Conservation (phyloP, 768 basidiomycete genomes). For the Lyophyllum shimeji region DNA sequence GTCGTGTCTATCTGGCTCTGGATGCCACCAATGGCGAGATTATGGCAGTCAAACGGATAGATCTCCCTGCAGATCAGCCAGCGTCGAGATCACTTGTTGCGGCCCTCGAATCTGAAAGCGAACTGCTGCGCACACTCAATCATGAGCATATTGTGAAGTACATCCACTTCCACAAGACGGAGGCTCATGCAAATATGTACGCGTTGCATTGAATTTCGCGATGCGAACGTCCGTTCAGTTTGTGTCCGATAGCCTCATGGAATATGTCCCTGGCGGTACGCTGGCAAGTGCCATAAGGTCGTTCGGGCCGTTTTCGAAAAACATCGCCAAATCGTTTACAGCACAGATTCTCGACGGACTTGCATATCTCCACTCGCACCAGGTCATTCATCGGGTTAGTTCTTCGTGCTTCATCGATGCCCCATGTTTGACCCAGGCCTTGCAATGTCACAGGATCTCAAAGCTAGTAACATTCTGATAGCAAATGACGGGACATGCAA, state of each 20-base stretch:
- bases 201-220: constrained; percentile 28
- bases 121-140: constrained; percentile 91
- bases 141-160: constrained; percentile 97
- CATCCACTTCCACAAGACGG: constrained; percentile 88
- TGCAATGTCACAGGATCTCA: constrained; percentile 67
- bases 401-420: background rate
- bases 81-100: constrained; percentile 87
- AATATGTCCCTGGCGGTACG: constrained; percentile 97
- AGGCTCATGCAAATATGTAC: constrained; percentile 84
- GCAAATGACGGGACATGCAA: constrained; percentile 90
- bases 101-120: constrained; percentile 90
- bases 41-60: constrained; percentile 99
- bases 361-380: constrained; percentile 86
- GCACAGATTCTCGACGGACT: constrained; percentile 88
- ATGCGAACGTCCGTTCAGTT: background rate
- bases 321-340: constrained; percentile 89
- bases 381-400: constrained; percentile 86
- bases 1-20: constrained; percentile 90
- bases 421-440: background rate
- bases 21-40: constrained; percentile 95
- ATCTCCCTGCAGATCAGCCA: constrained; percentile 80
- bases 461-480: constrained; percentile 96
- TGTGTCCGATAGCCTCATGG: constrained; percentile 71
- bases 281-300: constrained; percentile 83
- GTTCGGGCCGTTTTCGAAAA: constrained; percentile 88